phyloP scores from a whole-genome alignment of 192 early-diverging fungal species.

The Helicostylum pulchrum region DNA sequence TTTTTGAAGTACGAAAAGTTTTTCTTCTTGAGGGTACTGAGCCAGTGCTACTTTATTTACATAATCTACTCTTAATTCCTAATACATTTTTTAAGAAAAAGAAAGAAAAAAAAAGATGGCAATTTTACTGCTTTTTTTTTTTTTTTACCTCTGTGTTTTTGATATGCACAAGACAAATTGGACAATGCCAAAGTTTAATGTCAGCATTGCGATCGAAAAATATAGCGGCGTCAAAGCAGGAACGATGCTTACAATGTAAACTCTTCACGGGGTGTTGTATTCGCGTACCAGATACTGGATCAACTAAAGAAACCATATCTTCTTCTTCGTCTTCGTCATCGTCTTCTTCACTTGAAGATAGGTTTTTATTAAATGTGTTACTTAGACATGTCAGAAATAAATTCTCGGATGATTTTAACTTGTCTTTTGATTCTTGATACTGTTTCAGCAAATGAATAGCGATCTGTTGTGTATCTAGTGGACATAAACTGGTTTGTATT shows the following conservation, averaged over 20 bases:
- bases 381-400: too few relatives aligned
- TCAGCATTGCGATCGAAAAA: conserved; percentile 4
- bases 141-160: conserved; percentile 11
- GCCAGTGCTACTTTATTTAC: conserved; percentile 3
- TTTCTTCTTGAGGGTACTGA: conserved; percentile 10
- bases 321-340: background rate
- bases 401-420: too few relatives aligned
- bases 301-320: background rate
- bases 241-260: conserved; percentile 5
- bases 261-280: conserved; percentile 7
- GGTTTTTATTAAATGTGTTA: too few relatives aligned
- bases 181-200: conserved; percentile 11
- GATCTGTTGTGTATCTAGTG: background rate
- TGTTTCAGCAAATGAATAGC: conserved; percentile 6
- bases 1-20: conserved; percentile 13
- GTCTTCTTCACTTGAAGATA: conserved; percentile 9
- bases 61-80: conserved; percentile 8
- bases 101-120: background rate
- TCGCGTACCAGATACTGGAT: conserved; percentile 8
- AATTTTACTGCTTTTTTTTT: too few relatives aligned
- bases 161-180: conserved; percentile 9
- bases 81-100: background rate
- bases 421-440: background rate
- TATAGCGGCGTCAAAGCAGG: conserved; percentile 5
- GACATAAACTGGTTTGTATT: conserved; percentile 5